These are phyloP conservation scores for Chlamydomonas schloesseri DNA, from an alignment of 139 green algal genomes.

Conservation along the genomic window DNA sequence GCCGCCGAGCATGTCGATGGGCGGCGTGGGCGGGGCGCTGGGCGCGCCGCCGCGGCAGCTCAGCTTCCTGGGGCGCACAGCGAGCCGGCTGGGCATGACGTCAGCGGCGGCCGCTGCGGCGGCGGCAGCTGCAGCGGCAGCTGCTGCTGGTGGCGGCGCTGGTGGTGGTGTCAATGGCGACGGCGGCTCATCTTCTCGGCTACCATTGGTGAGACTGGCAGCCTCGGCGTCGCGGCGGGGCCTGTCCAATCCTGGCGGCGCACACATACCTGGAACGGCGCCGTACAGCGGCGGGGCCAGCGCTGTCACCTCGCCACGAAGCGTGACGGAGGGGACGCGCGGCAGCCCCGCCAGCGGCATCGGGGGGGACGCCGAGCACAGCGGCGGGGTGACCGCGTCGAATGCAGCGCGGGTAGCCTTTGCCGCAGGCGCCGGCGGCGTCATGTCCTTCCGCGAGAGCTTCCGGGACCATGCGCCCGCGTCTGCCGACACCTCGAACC, in stretches of 20 bases:
- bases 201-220: too few relatives aligned
- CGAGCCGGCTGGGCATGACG: neutral
- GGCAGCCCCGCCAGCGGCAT: neutral
- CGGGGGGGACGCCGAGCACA: neutral
- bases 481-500: too few relatives aligned
- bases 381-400: neutral
- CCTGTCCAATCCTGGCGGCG: too few relatives aligned
- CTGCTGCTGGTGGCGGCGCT: neutral
- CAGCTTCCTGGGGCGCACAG: slow-evolving; percentile 21
- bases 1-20: too few relatives aligned
- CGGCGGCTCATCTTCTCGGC: neutral
- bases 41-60: slow-evolving; percentile 26
- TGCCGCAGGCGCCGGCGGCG: neutral
- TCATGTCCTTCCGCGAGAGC: slow-evolving; percentile 35
- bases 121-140: neutral
- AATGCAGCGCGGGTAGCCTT: neutral
- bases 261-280: too few relatives aligned
- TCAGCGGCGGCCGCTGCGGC: neutral
- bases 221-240: too few relatives aligned
- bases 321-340: neutral
- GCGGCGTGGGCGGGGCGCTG: neutral
- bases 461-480: neutral
- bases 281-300: too few relatives aligned
- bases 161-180: neutral
- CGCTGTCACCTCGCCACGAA: too few relatives aligned